Base-by-base conservation (phyloP, 441 rosid species). In the Adansonia rubrostipa region DNA sequence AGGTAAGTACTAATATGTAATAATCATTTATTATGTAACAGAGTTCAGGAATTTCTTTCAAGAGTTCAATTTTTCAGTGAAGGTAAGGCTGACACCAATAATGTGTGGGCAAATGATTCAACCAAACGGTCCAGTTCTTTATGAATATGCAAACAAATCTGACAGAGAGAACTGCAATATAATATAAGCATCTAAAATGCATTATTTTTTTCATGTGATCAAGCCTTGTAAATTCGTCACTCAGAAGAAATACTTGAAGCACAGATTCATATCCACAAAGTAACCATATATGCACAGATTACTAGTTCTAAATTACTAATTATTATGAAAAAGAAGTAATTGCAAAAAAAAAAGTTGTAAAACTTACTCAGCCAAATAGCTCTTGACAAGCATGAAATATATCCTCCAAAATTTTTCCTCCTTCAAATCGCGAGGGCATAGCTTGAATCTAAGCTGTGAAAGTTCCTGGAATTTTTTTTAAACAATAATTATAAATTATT, bases 321-420 rank as follows among this genome's bases (percentile, higher is more conserved):
- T 45, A 78, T 70, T 22, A 78, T 22, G 72, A 45, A 67, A 15
- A 67, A 68, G 9, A 24, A 69, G 24, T 8, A 45, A 44, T 10
- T 9, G 11, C 6, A 53, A 53, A 42, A 42, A 6, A 6, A 44
- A 44, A 60, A 61, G 40, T 20, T 64, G 36, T 44, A 67, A 44
- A 67, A 67, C 71, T 44, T 44, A 67, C 71, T 45, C 71, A 67
- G 54, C 53, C 33, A 67, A 53, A 44, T 67, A 24, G 28, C 82
- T 84, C 79, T 85, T 89, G 80, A 92, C 97, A 80, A 96, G 94
- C 73, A 80, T 75, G 79, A 94, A 96, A 79, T 96, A 94, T 77
- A 91, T 90, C 82, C 83, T 88, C 98, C 99, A 96, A 85, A 94
- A 96, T 48, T 87, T 87, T 8, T 73, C 83, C 75, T 96, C 99